phyloP scores from a whole-genome alignment of 2,329 filamentous ascomycete genomes.

The Fusarium austroafricanum region DNA sequence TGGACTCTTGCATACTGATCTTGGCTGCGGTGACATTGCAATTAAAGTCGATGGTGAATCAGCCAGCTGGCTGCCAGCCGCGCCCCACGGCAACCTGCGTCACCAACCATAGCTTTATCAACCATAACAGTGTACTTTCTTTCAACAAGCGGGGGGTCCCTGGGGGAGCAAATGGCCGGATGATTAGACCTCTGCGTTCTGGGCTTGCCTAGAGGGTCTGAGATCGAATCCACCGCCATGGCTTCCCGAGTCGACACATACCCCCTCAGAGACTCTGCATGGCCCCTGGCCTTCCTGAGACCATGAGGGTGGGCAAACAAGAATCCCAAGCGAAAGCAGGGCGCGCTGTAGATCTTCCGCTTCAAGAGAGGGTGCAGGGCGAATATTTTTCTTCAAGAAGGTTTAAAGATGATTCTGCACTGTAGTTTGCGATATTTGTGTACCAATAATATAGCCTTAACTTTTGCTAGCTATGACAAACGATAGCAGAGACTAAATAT shows the following conservation, averaged over 20 bases:
- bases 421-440: not conserved
- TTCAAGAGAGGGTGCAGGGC: constrained; percentile 32
- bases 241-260: not conserved
- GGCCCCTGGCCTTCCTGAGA: constrained; percentile 37
- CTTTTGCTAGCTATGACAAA: not conserved
- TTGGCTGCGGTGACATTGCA: constrained; percentile 2
- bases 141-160: constrained; percentile 22
- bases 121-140: not conserved
- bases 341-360: constrained; percentile 46
- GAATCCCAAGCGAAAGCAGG: constrained; percentile 46
- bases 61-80: constrained; percentile 24
- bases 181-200: not conserved
- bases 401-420: not conserved
- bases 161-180: constrained; percentile 3
- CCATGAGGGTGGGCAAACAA: constrained; percentile 44
- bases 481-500: not conserved
- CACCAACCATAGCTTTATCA: constrained; percentile 13
- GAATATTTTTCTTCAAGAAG: not conserved
- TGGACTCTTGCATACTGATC: not conserved
- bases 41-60: not conserved
- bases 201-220: not conserved
- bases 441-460: not conserved
- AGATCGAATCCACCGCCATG: constrained; percentile 9
- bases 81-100: not conserved
- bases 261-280: constrained; percentile 40